Base-by-base conservation (phyloP, 2,329 filamentous ascomycete genomes). In the Alternaria arborescens region DNA sequence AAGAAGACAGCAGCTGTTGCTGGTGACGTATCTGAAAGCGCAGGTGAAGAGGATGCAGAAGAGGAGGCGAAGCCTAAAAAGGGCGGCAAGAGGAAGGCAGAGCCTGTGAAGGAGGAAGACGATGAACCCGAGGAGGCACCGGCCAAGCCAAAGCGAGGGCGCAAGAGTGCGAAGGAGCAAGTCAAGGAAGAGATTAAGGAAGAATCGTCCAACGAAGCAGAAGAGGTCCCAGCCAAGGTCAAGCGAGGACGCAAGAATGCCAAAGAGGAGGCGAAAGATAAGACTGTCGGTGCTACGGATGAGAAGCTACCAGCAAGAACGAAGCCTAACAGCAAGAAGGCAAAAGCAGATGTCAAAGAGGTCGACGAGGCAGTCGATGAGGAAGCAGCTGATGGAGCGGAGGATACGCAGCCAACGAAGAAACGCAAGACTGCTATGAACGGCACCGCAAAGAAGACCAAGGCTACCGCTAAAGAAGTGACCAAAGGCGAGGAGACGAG, bases 1-100 rank as follows among this genome's bases (percentile, higher is more conserved):
- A 97, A 93, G 82, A 97, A 97, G 83, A 88, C 86, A 2, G 87
- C 84, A 2, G 80, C 83, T 32, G 85, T 88, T 16, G 82, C 85
- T 18, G 86, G 83, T 5, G 86, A 87, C 61, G 74, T 82, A n/a
- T 78, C 78, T 26, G 79, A 77, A 30, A 73, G 71, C n/a, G 65
- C 62, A 22, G 67, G 68, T 26, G 65, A 60, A 3, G 71, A 71
- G 11, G 67, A 69, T 8, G 65, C 62, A 4, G 71, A 73, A 20
- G 65, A 62, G 16, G 66, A 65, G 22, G 51, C 51, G 36, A 75
- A 75, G 58, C 65, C 64, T 22, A 75, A 76, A 65, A 78, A 76
- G 59, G 69, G 67, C 8, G 67, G 62, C 8, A 81, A 81, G 62
- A 69, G 76, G 40, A 81, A 77, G 68, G 64, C 58, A 11, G 70